phyloP scores from a whole-genome alignment of 305 asterid genomes.

The Solanum chacoense region DNA sequence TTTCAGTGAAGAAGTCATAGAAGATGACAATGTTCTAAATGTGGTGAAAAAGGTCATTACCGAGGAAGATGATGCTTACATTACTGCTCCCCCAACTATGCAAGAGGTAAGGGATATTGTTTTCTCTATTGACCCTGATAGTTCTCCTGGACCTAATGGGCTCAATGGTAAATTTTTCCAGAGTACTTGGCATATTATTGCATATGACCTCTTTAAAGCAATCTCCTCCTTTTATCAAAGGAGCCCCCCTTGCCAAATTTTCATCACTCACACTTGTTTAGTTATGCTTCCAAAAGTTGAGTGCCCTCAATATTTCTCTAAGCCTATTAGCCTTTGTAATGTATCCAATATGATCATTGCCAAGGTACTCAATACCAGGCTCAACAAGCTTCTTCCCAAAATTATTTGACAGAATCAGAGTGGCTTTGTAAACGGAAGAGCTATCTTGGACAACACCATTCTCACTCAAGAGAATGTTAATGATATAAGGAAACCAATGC shows the following conservation, averaged over 20 bases:
- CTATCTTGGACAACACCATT: background rate
- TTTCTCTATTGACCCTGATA: background rate
- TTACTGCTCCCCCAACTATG: background rate
- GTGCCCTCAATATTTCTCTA: background rate
- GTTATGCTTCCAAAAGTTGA: background rate
- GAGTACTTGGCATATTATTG: background rate
- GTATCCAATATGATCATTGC: background rate
- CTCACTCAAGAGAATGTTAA: background rate
- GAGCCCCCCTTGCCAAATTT: background rate
- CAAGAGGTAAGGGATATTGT: background rate
- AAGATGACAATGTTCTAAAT: background rate
- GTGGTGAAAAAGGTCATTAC: background rate
- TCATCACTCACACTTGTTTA: background rate
- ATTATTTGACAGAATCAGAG: background rate
- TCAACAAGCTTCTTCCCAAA: background rate
- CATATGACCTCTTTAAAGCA: background rate
- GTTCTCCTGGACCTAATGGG: background rate
- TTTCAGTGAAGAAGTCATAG: no score
- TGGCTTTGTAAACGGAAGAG: background rate
- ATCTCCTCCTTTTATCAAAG: background rate
- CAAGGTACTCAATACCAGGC: background rate
- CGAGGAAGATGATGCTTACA: background rate
- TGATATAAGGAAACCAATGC: no score
- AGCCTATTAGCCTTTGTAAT: background rate
- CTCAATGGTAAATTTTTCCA: background rate